phyloP scores from a whole-genome alignment of 495 filamentous ascomycete species.

The Tricharina praecox region DNA sequence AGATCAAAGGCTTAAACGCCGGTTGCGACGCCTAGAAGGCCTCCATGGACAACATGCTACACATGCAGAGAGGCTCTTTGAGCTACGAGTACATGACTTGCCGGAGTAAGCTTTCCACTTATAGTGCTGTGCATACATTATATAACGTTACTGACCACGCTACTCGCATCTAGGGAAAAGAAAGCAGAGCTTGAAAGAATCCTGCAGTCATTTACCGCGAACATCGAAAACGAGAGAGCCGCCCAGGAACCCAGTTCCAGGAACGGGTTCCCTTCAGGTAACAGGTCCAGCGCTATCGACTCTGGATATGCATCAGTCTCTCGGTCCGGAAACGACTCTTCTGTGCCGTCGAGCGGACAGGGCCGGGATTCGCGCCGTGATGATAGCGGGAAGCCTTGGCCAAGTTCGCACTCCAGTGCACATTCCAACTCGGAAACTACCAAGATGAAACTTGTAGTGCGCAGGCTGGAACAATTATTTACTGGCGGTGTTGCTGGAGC shows the following conservation, averaged over 20 bases:
- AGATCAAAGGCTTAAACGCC: slow-evolving; percentile 46
- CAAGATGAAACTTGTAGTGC: slow-evolving; percentile 55
- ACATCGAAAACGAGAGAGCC: slow-evolving; percentile 28
- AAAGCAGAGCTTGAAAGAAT: slow-evolving; percentile 59
- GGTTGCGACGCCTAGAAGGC: slow-evolving; percentile 48
- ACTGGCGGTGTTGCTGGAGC: slow-evolving; percentile 43
- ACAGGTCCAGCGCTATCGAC: slow-evolving; percentile 29
- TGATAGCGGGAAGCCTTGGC: not conserved
- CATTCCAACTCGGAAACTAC: slow-evolving; percentile 37
- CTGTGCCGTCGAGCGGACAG: not conserved
- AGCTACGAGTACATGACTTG: slow-evolving; percentile 55
- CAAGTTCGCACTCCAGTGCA: not conserved
- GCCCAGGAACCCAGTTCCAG: not conserved
- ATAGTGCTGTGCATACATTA: not conserved
- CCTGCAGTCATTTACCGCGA: slow-evolving; percentile 46
- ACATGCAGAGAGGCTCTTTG: slow-evolving; percentile 52
- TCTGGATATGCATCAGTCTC: slow-evolving; percentile 64
- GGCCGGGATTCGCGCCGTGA: not conserved
- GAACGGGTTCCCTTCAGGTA: not conserved
- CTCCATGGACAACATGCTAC: slow-evolving; percentile 37
- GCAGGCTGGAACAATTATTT: slow-evolving; percentile 57
- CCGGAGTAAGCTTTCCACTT: slow-evolving; percentile 25
- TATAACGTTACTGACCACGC: not conserved
- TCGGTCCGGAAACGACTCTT: slow-evolving; percentile 5
- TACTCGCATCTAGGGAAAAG: slow-evolving; percentile 31